Base-by-base conservation (phyloP, 345 rosid species). In the Lenwebbia sp. region DNA sequence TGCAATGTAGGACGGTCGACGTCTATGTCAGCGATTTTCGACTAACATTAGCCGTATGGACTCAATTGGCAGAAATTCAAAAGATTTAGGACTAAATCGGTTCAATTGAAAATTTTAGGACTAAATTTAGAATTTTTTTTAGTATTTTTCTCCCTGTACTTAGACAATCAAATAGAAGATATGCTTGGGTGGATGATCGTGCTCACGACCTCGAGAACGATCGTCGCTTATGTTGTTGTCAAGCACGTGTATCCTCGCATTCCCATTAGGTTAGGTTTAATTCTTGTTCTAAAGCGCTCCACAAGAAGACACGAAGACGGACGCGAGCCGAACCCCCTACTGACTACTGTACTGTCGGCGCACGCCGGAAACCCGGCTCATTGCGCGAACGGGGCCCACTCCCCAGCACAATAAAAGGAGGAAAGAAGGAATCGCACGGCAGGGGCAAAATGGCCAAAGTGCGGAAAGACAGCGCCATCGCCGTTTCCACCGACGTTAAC, bases 231-330 rank as follows among this genome's bases (percentile, higher is more conserved):
- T 62, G 75, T 33, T 8, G 40, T 28, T 30, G 40, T 28, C 14
- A 28, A 28, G 30, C 40, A 60, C 74, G 28, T 17, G 74, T 6
- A 28, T 60, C 40, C 14, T 40, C 40, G n/a, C n/a, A n/a, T n/a
- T 6, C 40, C 21, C 11, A 6, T 28, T 14, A 28, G 0, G 21
- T 28, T 60, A 3, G 28, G 40, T 28, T 28, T 30, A 28, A 60
- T 28, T 28, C 40, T 28, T 10, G 21, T 60, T 21, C 40, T 0
- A 60, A 60, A 14, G 40, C 40, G 2, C 10, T 13, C 21, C 74
- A 4, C 14, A 60, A 28, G 40, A 10, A 14, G 40, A 93, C 92
- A 90, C 85, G 92, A 92, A 49, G 78, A 83, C 41, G 76, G 91
- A 83, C 53, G 76, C 50, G 85, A 87, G 55, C 84, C 84, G 82